Conservation (phyloP, 108 stramenopile species). For the Seminavis robusta region DNA sequence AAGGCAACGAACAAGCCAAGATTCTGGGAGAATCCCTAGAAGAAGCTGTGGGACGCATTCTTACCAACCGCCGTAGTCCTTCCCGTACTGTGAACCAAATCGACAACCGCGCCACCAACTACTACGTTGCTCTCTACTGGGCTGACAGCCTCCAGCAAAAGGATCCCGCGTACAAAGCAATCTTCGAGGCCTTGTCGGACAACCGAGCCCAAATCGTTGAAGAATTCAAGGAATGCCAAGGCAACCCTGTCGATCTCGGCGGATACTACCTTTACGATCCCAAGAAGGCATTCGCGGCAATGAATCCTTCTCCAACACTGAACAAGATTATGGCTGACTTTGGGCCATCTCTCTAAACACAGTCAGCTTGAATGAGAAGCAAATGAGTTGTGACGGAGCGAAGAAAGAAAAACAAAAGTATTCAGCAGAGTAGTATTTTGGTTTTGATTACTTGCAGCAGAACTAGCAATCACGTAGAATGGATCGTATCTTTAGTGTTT, state of each 20-base stretch:
- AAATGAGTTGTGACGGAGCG: too few relatives aligned
- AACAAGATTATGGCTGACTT: constrained; percentile 46
- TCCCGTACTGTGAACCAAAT: constrained; percentile 87
- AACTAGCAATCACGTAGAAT: too few relatives aligned
- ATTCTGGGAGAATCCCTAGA: constrained; percentile 79
- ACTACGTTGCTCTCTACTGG: constrained; percentile 92
- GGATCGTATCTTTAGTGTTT: too few relatives aligned
- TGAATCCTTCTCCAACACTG: constrained; percentile 82
- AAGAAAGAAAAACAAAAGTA: too few relatives aligned
- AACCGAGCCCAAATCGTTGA: constrained; percentile 79
- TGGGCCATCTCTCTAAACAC: constrained; percentile 19
- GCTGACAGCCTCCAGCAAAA: constrained; percentile 85
- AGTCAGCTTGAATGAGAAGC: too few relatives aligned
- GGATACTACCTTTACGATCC: constrained; percentile 87
- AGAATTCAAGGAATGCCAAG: constrained; percentile 81
- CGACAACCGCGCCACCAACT: constrained; percentile 93
- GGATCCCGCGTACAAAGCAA: constrained; percentile 69
- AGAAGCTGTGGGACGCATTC: constrained; percentile 83
- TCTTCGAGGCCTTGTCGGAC: constrained; percentile 66
- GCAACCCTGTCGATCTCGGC: constrained; percentile 83
- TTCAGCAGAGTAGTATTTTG: too few relatives aligned
- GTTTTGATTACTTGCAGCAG: too few relatives aligned
- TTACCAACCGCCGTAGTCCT: constrained; percentile 85
- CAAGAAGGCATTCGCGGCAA: constrained; percentile 67
- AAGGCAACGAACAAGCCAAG: constrained; percentile 64